Percentiles rank a stretch among this genome's conserved stretches.
These are phyloP conservation scores for Hypomyces perniciosus DNA, from an alignment of 2,329 filamentous ascomycete genomes.

Conservation along the genomic window DNA sequence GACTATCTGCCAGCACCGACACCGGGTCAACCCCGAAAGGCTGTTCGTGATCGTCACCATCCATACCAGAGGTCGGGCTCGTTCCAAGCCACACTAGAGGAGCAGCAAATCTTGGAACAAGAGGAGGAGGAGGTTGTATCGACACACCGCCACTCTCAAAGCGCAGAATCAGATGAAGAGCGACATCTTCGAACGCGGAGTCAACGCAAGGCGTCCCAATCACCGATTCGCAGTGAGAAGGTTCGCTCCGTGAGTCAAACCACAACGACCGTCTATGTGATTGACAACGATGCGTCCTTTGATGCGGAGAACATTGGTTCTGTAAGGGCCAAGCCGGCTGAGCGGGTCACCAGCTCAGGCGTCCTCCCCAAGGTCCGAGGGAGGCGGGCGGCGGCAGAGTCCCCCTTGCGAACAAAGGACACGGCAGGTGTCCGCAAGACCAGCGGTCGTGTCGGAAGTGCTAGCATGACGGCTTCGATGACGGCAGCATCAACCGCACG, in stretches of 20 bases:
- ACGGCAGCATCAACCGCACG: conserved; percentile 40
- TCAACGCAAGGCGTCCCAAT: conserved; percentile 59
- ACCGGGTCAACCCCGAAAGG: conserved; percentile 91
- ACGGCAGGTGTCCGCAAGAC: conserved; percentile 56
- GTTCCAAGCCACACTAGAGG: conserved; percentile 37
- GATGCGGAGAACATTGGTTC: conserved; percentile 66
- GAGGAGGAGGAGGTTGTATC: conserved; percentile 57
- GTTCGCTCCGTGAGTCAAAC: conserved; percentile 69
- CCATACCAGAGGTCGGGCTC: conserved; percentile 58
- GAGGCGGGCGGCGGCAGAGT: conserved; percentile 43
- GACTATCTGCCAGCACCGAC: conserved; percentile 93
- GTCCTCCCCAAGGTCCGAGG: conserved; percentile 61
- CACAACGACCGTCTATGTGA: conserved; percentile 59
- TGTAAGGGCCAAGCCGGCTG: conserved; percentile 54
- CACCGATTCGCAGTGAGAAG: conserved; percentile 55
- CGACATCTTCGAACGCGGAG: conserved; percentile 68
- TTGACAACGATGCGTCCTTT: conserved; percentile 63
- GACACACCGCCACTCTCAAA: conserved; percentile 55
- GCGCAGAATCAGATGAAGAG: conserved; percentile 75
- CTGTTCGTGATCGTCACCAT: conserved; percentile 71
- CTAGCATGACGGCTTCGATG: conserved; percentile 39
- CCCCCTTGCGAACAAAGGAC: conserved; percentile 46
- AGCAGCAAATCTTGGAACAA: conserved; percentile 48
- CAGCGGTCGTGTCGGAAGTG: conserved; percentile 58
- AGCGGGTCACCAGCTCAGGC: conserved; percentile 47